Percentiles rank a stretch among this genome's conserved stretches.
These are phyloP conservation scores for Stephania japonica DNA, from an alignment of 164 flowering plant species.

Conservation along the genomic window DNA sequence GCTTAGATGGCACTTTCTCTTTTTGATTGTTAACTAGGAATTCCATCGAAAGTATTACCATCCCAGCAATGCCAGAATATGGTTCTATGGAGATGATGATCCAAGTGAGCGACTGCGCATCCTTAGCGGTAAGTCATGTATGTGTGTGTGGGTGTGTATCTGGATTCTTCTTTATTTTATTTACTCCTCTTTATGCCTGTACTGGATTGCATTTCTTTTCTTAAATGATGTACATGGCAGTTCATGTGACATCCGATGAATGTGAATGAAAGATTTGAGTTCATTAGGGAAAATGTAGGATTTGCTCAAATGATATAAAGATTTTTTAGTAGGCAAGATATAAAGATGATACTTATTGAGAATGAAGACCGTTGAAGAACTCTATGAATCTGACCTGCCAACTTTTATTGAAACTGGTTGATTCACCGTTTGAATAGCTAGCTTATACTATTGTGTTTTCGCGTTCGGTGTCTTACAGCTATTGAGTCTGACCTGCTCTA, in stretches of 20 bases:
- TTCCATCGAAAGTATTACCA: slow-evolving; percentile 89
- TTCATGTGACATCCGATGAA: not conserved
- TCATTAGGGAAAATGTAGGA: not conserved
- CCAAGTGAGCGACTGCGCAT: slow-evolving; percentile 77
- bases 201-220: not conserved
- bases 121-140: slow-evolving; percentile 59
- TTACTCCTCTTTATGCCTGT: not conserved
- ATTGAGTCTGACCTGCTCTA: not conserved
- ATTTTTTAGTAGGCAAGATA: not conserved
- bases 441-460: not conserved
- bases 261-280: not conserved
- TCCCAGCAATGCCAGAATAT: slow-evolving; percentile 95
- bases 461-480: not conserved
- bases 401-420: not conserved
- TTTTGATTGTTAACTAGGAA: slow-evolving; percentile 43
- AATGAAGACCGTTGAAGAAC: not conserved
- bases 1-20: slow-evolving; percentile 6
- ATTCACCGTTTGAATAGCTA: not conserved
- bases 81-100: slow-evolving; percentile 99
- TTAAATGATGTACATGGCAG: not conserved
- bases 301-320: not conserved
- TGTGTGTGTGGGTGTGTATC: too few relatives aligned
- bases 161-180: too few relatives aligned
- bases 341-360: not conserved
- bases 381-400: not conserved